Conservation (phyloP, 805 yeast species). For the Lachancea nothofagi region DNA sequence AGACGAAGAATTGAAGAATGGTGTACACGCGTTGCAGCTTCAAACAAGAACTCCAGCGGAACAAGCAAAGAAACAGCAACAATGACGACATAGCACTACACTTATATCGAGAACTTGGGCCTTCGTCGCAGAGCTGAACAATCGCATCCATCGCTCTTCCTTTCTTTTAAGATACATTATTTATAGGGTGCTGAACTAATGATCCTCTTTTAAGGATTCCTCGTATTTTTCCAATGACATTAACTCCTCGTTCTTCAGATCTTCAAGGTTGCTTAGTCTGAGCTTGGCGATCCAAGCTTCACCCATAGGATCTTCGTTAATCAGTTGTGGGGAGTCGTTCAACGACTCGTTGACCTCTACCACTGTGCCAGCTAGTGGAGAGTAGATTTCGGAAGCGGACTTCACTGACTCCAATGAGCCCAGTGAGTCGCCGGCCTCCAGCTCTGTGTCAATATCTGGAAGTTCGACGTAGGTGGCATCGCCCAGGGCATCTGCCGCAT, state of each 20-base stretch:
- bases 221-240: conserved; percentile 53
- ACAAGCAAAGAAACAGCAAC: conserved; percentile 24
- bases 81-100: too few species aligned
- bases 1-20: conserved; percentile 67
- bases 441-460: conserved; percentile 61
- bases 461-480: conserved; percentile 93
- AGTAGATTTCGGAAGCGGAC: conserved; percentile 86
- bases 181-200: conserved; percentile 18
- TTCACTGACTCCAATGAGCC: conserved; percentile 95
- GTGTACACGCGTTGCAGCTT: conserved; percentile 85
- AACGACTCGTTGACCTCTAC: conserved; percentile 63
- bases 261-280: conserved; percentile 45
- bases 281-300: conserved; percentile 89
- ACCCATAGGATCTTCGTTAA: conserved; percentile 89
- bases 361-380: conserved; percentile 78
- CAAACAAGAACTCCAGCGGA: conserved; percentile 72
- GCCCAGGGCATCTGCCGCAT: conserved; percentile 95
- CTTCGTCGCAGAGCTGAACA: too few species aligned
- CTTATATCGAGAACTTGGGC: too few species aligned
- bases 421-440: conserved; percentile 71
- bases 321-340: conserved; percentile 65
- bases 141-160: too few species aligned
- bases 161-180: background rate
- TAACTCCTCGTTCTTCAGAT: conserved; percentile 43
- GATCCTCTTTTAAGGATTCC: conserved; percentile 51